A percentile compares a stretch with the other conserved stretches of the same genome.
Evolutionary conservation across 1,139 yeast genomes (phyloP).

Genomic region (Groenewaldozyma auringiensis): DNA sequence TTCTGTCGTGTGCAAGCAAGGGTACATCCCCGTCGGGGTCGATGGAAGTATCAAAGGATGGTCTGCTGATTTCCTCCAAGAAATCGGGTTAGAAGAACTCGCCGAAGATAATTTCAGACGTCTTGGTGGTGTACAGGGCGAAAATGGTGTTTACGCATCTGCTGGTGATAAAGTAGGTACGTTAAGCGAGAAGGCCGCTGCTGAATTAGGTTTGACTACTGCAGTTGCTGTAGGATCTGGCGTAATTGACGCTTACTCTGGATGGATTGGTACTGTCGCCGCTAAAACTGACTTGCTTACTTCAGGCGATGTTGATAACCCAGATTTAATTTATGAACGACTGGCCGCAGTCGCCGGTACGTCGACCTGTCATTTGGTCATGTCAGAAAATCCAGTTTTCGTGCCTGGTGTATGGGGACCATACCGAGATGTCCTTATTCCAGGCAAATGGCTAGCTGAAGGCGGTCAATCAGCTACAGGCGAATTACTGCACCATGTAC

Average conservation of each 20-base stretch:
- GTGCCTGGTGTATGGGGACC: conserved; percentile 99
- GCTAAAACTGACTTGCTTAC: conserved; percentile 52
- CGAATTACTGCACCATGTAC: conserved; percentile 83
- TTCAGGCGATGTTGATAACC: conserved; percentile 32
- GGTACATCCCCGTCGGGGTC: conserved; percentile 85
- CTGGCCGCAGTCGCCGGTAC: conserved; percentile 98
- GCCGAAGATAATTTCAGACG: conserved; percentile 66
- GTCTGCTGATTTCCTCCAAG: conserved; percentile 67
- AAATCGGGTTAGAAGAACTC: conserved; percentile 68
- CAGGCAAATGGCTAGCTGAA: conserved; percentile 93
- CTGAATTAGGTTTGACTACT: conserved; percentile 71
- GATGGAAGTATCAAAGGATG: conserved; percentile 83
- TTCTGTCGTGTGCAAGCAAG: conserved; percentile 93
- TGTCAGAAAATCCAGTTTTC: conserved; percentile 78
- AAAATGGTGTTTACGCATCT: conserved; percentile 62
- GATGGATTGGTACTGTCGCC: conserved; percentile 98
- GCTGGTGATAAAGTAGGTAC: conserved; percentile 88
- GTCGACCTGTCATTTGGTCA: conserved; percentile 89
- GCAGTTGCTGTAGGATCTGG: conserved; percentile 87
- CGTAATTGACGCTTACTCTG: conserved; percentile 96
- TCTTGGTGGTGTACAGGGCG: conserved; percentile 74
- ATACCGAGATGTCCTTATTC: conserved; percentile 82
- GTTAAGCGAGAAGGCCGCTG: conserved; percentile 60
- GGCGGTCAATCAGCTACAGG: conserved; percentile 99
- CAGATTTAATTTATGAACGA: conserved; percentile 59